Percentiles rank a stretch among this genome's conserved stretches.
phyloP scores from a whole-genome alignment of 495 filamentous ascomycete species.

The Sordaria brevicollis region DNA sequence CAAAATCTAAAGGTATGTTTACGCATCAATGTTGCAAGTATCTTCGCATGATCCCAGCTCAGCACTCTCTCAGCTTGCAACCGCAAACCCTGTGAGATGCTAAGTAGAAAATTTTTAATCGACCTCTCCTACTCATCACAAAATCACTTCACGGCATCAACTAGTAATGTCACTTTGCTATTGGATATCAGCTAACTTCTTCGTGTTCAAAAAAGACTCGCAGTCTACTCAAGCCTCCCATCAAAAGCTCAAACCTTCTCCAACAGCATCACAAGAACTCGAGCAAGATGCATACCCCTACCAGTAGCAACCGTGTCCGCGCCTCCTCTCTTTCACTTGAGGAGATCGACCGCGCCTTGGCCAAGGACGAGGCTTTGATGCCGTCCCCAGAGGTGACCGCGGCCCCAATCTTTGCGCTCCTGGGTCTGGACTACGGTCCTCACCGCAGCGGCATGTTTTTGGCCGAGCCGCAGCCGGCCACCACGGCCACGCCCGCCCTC shows the following conservation, averaged over 20 bases:
- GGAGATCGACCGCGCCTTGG: too few species aligned
- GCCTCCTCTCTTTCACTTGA: too few species aligned
- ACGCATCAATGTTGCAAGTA: too few species aligned
- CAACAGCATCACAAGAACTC: neutral
- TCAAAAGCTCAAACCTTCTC: neutral
- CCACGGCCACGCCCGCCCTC: neutral
- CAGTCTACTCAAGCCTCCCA: neutral
- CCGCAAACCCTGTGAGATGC: too few species aligned
- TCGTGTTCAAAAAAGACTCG: neutral
- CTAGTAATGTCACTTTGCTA: neutral
- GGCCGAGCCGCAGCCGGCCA: neutral
- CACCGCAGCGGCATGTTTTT: too few species aligned
- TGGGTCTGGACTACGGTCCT: neutral
- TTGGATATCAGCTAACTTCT: neutral
- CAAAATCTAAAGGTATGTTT: neutral
- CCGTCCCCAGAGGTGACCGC: neutral
- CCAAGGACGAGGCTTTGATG: neutral
- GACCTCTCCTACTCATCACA: neutral
- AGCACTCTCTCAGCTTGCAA: too few species aligned
- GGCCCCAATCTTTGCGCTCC: neutral
- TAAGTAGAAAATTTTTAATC: too few species aligned
- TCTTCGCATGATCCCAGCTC: too few species aligned
- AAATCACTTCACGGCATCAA: neutral
- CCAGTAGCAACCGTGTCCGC: too few species aligned
- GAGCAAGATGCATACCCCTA: neutral